Evolutionary conservation across 305 asterid species (phyloP).

Genomic region (Fraxinus baroniana): DNA sequence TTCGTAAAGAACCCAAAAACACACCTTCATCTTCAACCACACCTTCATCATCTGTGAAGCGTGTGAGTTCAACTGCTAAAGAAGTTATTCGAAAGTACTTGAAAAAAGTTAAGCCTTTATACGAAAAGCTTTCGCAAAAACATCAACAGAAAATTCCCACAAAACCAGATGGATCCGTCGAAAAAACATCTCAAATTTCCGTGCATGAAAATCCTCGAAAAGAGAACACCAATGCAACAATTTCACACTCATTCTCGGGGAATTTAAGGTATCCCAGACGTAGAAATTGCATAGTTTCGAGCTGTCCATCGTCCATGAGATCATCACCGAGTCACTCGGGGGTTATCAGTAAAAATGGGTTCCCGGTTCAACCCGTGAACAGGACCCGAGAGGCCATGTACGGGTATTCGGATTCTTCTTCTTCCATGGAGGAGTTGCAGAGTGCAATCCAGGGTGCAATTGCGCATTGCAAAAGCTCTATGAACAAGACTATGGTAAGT

Average conservation of each 20-base stretch:
- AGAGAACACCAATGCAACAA: conserved; percentile 10
- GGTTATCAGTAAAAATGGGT: conserved; percentile 33
- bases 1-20: conserved; percentile 51
- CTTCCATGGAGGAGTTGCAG: conserved; percentile 88
- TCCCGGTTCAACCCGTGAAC: conserved; percentile 22
- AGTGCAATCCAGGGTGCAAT: conserved; percentile 89
- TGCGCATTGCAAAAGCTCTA: conserved; percentile 84
- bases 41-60: conserved; percentile 36
- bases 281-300: conserved; percentile 44
- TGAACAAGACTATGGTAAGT: conserved; percentile 44
- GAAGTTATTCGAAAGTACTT: conserved; percentile 68
- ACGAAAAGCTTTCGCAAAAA: conserved; percentile 66
- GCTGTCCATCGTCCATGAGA: conserved; percentile 85
- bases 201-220: background rate
- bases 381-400: conserved; percentile 26
- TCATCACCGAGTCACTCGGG: conserved; percentile 74
- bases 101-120: conserved; percentile 74
- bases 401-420: conserved; percentile 39
- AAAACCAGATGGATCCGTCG: conserved; percentile 18
- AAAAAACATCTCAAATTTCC: conserved; percentile 12
- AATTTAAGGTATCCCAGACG: conserved; percentile 57
- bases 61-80: conserved; percentile 59
- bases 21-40: conserved; percentile 19
- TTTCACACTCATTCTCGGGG: conserved; percentile 67
- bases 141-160: conserved; percentile 29